Base-by-base conservation (phyloP, 2,329 filamentous ascomycete genomes). In the Claviceps sp. region DNA sequence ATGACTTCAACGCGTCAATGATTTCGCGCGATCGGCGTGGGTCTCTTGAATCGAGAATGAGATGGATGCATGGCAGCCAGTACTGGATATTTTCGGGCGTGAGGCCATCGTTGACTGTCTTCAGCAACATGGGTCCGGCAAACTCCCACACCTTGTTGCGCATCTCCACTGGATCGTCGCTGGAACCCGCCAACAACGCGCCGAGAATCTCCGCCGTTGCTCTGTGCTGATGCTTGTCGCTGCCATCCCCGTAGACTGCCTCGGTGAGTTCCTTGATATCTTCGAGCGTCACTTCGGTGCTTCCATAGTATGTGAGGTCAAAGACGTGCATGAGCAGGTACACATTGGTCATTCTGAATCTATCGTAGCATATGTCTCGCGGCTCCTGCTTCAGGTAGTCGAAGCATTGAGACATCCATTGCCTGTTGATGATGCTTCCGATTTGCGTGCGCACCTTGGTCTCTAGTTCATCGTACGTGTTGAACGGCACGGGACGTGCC, bases 321-420 rank as follows among this genome's bases (percentile, higher is more conserved):
- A 98, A 94, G 0, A 88, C 80, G 62, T 95, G 88, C 63, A 91
- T 87, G 40, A 98, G 73, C 58, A 96, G 78, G 66, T 94, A 86
- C 0, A 88, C 86, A 61, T 86, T 90, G 37, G 85, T 83, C 77
- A 95, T 90, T 51, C 90, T 80, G 72, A 98, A 97, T 50, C 91
- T 80, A 64, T 98, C 91, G 0, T 86, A 77, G 4, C 77, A 78
- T 0, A 80, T 69, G 63, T 97, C 91, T 45, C 91, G 82, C 2
- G 93, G 91, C 66, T 97, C 91, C 67, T 97, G 93, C 70, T 96
- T 97, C 71, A 97, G 78, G 64, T 91, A 97, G 23, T 83, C 86
- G 62, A 98, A 98, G 67, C 85, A 91, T 49, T 84, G 85, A 44
- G 79, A 79, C 58, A 96, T 83, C 94, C 93, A 98, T 29, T 88